A percentile compares a stretch with the other conserved stretches of the same genome.
Evolutionary conservation across 257 asterid genomes (phyloP).

Genomic region (Solanum tarapatanum): DNA sequence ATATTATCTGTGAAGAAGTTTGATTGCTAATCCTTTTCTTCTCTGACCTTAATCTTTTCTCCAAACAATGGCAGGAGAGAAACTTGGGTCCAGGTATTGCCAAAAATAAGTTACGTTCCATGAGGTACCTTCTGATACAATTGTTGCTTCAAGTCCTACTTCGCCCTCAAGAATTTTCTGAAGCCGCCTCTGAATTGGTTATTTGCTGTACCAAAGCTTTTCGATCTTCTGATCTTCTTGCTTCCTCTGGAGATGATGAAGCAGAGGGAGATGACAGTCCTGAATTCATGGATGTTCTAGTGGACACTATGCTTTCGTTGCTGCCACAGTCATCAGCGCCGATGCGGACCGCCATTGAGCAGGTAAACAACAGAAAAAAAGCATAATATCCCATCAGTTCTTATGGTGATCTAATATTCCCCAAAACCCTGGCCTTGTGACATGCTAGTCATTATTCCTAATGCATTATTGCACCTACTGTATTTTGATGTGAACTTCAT

Average conservation of each 20-base stretch:
- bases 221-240: conserved; percentile 47
- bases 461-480: not conserved
- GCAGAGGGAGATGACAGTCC: conserved; percentile 50
- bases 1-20: not conserved
- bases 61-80: conserved; percentile 47
- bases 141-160: conserved; percentile 84
- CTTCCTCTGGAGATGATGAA: conserved; percentile 75
- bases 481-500: not conserved
- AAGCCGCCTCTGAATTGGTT: conserved; percentile 83
- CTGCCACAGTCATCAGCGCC: conserved; percentile 94
- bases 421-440: not conserved
- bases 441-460: not conserved
- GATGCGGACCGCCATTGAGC: conserved; percentile 82
- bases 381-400: not conserved
- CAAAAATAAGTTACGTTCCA: conserved; percentile 54
- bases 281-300: conserved; percentile 79
- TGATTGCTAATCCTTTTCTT: not conserved
- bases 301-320: conserved; percentile 89
- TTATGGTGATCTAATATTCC: not conserved
- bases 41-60: not conserved
- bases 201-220: conserved; percentile 80
- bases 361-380: conserved; percentile 30
- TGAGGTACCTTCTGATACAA: conserved; percentile 82
- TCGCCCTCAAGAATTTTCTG: conserved; percentile 75
- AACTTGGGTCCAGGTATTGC: conserved; percentile 41